These are phyloP conservation scores for Uronychia binucleata DNA, from an alignment of 73 alveolate species.

Conservation along the genomic window DNA sequence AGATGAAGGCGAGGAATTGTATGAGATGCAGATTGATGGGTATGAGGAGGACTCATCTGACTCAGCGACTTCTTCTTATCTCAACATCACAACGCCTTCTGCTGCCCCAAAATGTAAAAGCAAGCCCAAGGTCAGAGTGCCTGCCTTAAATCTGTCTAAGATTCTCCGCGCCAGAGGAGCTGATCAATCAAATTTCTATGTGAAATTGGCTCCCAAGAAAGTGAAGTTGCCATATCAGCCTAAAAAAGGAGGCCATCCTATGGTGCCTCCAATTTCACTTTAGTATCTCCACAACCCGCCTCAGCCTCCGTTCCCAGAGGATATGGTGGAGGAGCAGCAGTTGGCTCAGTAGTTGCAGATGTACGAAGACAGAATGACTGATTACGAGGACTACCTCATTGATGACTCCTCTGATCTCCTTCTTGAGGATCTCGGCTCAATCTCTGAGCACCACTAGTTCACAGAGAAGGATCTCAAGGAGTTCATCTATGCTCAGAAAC, in stretches of 20 bases:
- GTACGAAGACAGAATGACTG: not conserved
- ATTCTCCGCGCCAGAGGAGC: not conserved
- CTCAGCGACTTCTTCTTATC: not conserved
- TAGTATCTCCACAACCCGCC: not conserved
- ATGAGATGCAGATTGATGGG: not conserved
- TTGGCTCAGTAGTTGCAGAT: not conserved
- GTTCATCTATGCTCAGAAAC: not conserved
- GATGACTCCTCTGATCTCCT: not conserved
- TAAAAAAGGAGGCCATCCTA: not conserved
- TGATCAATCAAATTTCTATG: not conserved
- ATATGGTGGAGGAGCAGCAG: not conserved
- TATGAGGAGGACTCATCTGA: not conserved
- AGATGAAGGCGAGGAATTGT: not conserved
- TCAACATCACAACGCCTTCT: not conserved
- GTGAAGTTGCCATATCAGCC: not conserved
- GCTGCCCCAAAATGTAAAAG: not conserved
- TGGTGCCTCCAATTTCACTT: not conserved
- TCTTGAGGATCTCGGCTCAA: not conserved
- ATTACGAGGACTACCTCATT: not conserved
- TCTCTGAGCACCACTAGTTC: not conserved
- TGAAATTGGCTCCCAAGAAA: not conserved
- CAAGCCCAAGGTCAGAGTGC: not conserved
- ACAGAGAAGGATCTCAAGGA: not conserved
- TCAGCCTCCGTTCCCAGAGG: slow-evolving; percentile 1
- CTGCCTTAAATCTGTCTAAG: not conserved